Conservation (phyloP, 345 rosid genomes). For the Brassica napus region DNA sequence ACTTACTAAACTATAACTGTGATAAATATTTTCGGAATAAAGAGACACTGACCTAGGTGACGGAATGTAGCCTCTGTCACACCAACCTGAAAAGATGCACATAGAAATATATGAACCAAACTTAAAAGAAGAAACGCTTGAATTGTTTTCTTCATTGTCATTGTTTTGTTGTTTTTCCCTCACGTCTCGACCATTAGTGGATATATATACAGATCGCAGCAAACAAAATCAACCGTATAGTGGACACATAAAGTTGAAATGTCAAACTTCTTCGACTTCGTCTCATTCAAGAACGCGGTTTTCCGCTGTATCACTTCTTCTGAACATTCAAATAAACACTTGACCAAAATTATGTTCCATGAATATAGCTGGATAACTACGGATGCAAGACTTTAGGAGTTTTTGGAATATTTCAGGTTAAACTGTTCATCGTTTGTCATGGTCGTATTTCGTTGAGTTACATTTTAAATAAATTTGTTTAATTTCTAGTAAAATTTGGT, state of each 20-base stretch:
- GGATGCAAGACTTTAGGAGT: not conserved
- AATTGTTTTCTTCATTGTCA: conserved; percentile 5
- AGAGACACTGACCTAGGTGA: conserved; percentile 13
- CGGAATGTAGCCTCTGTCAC: not conserved
- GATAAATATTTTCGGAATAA: not conserved
- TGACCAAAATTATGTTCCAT: not conserved
- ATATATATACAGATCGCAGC: not conserved
- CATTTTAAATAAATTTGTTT: no score
- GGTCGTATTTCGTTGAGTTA: not conserved
- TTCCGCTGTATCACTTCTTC: not conserved
- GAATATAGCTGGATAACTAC: not conserved
- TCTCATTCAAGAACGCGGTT: not conserved
- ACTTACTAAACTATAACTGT: not conserved
- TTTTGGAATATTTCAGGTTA: not conserved
- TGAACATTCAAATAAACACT: not conserved
- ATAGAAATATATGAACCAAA: conserved; percentile 21
- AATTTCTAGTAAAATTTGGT: no score
- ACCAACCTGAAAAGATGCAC: conserved; percentile 1
- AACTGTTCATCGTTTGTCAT: not conserved
- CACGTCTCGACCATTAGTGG: not conserved
- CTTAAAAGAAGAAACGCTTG: conserved; percentile 13
- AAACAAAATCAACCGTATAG: not conserved
- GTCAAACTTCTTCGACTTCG: not conserved
- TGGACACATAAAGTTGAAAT: not conserved
- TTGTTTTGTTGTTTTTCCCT: not conserved